phyloP scores from a whole-genome alignment of 192 early-diverging fungal species.

The Rhizoclosmatium sp. region DNA sequence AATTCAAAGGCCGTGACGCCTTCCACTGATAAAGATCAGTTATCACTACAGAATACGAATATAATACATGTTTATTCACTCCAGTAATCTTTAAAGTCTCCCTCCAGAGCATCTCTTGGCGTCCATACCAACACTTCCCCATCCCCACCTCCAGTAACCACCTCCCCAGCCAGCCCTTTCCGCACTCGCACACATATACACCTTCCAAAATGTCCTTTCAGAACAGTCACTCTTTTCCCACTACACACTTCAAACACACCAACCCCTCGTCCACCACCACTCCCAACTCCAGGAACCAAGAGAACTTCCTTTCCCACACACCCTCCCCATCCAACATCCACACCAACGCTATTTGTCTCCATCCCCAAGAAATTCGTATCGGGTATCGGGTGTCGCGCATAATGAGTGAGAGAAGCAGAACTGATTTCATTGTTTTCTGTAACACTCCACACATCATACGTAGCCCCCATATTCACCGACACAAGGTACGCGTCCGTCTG shows the following conservation, averaged over 20 bases:
- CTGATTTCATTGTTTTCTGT: conserved; percentile 43
- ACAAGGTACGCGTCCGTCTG: not conserved
- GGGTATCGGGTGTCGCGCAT: conserved; percentile 41
- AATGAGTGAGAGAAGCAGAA: conserved; percentile 43
- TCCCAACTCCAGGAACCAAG: conserved; percentile 7
- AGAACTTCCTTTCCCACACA: not conserved
- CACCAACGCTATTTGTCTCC: conserved; percentile 61
- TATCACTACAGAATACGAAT: too few relatives aligned
- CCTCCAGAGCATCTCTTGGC: not conserved
- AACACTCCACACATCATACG: not conserved
- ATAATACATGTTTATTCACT: too few relatives aligned
- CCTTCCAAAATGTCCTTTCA: conserved; percentile 71
- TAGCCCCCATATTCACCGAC: not conserved
- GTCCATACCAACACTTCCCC: conserved; percentile 26
- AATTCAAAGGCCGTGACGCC: too few relatives aligned
- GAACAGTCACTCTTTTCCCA: conserved; percentile 60
- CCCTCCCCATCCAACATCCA: not conserved
- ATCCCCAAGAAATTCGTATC: conserved; percentile 28
- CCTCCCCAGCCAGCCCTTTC: conserved; percentile 7
- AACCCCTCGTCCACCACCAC: conserved; percentile 53
- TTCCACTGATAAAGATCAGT: too few relatives aligned
- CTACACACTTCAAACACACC: conserved; percentile 64
- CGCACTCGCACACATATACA: conserved; percentile 63
- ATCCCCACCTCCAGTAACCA: conserved; percentile 29
- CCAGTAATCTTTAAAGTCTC: not conserved